These are phyloP conservation scores for Sugiyamaella marilandica DNA, from an alignment of 805 yeast species.

Conservation along the genomic window DNA sequence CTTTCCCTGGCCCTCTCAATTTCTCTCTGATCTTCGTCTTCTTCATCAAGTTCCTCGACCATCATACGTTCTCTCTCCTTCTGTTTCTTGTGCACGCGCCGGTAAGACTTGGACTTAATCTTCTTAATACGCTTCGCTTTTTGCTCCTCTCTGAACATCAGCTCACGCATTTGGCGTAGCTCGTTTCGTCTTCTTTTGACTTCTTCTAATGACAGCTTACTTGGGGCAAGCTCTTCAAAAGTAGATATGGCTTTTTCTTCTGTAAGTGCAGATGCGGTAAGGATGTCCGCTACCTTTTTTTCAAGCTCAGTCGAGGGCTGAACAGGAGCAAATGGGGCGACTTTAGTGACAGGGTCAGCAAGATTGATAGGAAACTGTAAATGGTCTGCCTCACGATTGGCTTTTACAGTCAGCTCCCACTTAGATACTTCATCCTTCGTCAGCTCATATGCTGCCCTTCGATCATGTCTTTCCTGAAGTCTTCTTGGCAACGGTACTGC, in stretches of 20 bases:
- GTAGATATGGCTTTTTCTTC: slow-evolving; percentile 75
- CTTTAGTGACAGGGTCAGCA: slow-evolving; percentile 39
- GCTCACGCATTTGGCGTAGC: slow-evolving; percentile 85
- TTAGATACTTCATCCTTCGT: slow-evolving; percentile 80
- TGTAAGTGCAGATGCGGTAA: slow-evolving; percentile 59
- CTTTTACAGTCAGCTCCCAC: slow-evolving; percentile 82
- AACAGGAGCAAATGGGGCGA: slow-evolving; percentile 52
- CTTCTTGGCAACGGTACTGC: slow-evolving; percentile 82
- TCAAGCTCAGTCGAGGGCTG: slow-evolving; percentile 58
- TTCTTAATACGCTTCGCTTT: slow-evolving; percentile 88
- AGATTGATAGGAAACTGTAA: slow-evolving; percentile 67
- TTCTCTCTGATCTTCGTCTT: slow-evolving; percentile 58
- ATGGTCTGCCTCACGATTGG: slow-evolving; percentile 79
- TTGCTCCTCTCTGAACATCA: slow-evolving; percentile 92
- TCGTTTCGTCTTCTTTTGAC: slow-evolving; percentile 71
- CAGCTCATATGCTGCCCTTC: slow-evolving; percentile 85
- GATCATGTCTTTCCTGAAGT: slow-evolving; percentile 77
- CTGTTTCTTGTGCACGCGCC: slow-evolving; percentile 82
- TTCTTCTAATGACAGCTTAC: slow-evolving; percentile 77
- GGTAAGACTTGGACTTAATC: slow-evolving; percentile 87
- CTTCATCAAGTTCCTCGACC: slow-evolving; percentile 52
- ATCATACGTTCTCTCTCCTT: slow-evolving; percentile 61
- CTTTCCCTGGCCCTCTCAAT: slow-evolving; percentile 82
- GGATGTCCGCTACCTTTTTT: slow-evolving; percentile 52
- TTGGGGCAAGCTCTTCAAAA: slow-evolving; percentile 81